phyloP scores from a whole-genome alignment of 2,329 filamentous ascomycete species.

The Pseudopyricularia cyperi region DNA sequence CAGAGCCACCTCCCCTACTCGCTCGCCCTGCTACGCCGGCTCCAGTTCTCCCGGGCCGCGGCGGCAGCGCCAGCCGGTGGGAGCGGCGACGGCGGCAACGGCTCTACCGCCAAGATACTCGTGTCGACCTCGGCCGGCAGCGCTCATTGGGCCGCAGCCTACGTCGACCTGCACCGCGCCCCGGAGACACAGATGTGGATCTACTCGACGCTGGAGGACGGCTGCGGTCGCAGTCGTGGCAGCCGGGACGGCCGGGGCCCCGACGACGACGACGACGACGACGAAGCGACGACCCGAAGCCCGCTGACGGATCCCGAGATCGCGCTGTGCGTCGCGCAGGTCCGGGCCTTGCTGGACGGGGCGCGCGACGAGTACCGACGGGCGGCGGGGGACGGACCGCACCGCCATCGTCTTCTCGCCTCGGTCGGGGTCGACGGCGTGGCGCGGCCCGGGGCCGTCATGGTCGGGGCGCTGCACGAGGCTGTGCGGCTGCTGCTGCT shows the following conservation, averaged over 20 bases:
- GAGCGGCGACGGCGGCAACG: no score
- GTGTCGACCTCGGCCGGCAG: conserved; percentile 13
- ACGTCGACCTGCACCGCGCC: conserved; percentile 44
- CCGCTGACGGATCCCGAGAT: conserved; percentile 5
- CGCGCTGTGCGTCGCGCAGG: conserved; percentile 17
- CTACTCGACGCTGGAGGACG: conserved; percentile 38
- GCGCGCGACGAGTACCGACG: no score
- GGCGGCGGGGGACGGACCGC: conserved; percentile 9
- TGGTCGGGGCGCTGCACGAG: conserved; percentile 29
- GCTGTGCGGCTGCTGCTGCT: conserved; percentile 16
- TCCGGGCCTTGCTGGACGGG: conserved; percentile 15
- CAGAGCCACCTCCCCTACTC: conserved; percentile 39
- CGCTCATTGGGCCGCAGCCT: conserved; percentile 38
- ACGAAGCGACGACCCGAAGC: neutral
- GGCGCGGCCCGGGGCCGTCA: conserved; percentile 16
- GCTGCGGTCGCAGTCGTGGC: neutral
- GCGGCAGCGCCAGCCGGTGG: no score
- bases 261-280: conserved; percentile 15
- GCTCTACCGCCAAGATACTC: conserved; percentile 29
- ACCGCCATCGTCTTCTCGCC: no score
- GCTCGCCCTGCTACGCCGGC: conserved; percentile 46
- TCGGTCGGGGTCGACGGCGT: conserved; percentile 10
- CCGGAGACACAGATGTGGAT: conserved; percentile 55
- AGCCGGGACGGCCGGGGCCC: neutral
- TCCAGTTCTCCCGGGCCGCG: conserved; percentile 36